phyloP scores from a whole-genome alignment of 805 yeast species.

The Deakozyma indianensis region DNA sequence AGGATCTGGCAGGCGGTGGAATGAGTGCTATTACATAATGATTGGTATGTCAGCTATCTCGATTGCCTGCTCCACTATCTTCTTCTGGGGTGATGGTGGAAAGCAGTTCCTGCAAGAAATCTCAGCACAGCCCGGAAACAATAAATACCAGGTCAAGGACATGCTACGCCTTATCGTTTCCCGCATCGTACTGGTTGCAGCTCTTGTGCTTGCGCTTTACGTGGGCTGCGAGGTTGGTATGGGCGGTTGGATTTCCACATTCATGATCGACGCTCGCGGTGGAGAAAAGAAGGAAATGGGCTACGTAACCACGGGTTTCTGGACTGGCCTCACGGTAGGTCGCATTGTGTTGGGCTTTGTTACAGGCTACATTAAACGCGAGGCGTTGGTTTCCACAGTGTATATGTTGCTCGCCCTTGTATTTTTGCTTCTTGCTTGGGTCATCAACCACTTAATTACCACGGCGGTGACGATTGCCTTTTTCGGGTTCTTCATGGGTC shows the following conservation, averaged over 20 bases:
- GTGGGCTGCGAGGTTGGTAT: constrained; percentile 57
- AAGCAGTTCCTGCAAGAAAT: neutral
- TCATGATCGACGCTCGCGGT: constrained; percentile 39
- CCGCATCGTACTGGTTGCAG: constrained; percentile 26
- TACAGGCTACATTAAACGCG: constrained; percentile 13
- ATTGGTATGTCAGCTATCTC: neutral
- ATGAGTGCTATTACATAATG: neutral
- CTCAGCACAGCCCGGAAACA: neutral
- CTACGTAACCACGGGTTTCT: constrained; percentile 52
- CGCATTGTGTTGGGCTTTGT: constrained; percentile 36
- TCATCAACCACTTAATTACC: constrained; percentile 27
- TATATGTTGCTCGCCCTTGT: constrained; percentile 24
- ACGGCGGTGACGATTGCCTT: constrained; percentile 33
- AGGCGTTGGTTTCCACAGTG: constrained; percentile 23
- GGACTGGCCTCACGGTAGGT: constrained; percentile 60
- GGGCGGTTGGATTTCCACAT: constrained; percentile 62
- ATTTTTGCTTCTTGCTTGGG: constrained; percentile 34
- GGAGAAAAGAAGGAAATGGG: constrained; percentile 37
- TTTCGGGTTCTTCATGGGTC: constrained; percentile 52
- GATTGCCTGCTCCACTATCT: neutral
- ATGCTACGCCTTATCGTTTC: neutral
- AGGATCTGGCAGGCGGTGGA: neutral
- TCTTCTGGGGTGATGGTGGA: neutral
- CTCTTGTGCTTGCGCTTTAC: constrained; percentile 44
- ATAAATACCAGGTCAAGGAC: neutral